A percentile compares a stretch with the other conserved stretches of the same genome.
phyloP scores from a whole-genome alignment of 1,284 basidiomycete species.

The Pseudozyma sp. region DNA sequence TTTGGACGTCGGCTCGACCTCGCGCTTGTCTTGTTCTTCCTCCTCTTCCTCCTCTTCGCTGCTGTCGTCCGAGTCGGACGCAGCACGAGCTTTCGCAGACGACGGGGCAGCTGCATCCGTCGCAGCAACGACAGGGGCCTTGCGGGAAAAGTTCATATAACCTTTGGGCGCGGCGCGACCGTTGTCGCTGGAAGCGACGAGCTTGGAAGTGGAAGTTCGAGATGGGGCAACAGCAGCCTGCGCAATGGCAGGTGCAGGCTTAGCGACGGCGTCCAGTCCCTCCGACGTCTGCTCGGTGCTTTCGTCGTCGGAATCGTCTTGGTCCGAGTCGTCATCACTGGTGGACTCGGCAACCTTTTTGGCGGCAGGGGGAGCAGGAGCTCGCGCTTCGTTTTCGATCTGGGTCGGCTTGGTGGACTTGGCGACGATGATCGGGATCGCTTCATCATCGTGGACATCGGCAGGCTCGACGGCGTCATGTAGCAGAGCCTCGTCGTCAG shows the following conservation, averaged over 20 bases:
- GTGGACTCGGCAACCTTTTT: conserved; percentile 26
- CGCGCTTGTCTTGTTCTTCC: conserved; percentile 21
- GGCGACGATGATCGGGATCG: conserved; percentile 21
- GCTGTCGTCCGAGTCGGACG: conserved; percentile 18
- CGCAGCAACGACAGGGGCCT: conserved; percentile 10
- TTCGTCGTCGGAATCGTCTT: conserved; percentile 24
- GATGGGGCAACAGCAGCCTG: conserved; percentile 10
- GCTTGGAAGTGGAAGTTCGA: conserved; percentile 14
- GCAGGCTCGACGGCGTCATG: conserved; percentile 42
- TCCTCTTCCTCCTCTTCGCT: conserved; percentile 25
- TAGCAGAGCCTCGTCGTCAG: conserved; percentile 23
- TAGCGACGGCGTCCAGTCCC: conserved; percentile 14
- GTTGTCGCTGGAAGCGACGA: conserved; percentile 16
- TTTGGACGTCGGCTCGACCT: conserved; percentile 11
- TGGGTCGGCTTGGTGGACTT: conserved; percentile 13
- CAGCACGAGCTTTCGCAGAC: conserved; percentile 2
- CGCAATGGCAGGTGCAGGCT: conserved; percentile 23
- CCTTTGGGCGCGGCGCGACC: conserved; percentile 34
- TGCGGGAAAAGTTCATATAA: conserved; percentile 34
- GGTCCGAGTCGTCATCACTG: conserved; percentile 42
- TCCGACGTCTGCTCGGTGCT: conserved; percentile 49
- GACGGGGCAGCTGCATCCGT: conserved; percentile 9
- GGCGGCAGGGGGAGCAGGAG: not conserved
- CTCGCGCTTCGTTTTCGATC: conserved; percentile 5
- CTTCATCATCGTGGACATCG: conserved; percentile 46